A percentile compares a stretch with the other conserved stretches of the same genome.
Conservation (phyloP, 2,329 filamentous ascomycete genomes). For the Bipolaris victoriae region DNA sequence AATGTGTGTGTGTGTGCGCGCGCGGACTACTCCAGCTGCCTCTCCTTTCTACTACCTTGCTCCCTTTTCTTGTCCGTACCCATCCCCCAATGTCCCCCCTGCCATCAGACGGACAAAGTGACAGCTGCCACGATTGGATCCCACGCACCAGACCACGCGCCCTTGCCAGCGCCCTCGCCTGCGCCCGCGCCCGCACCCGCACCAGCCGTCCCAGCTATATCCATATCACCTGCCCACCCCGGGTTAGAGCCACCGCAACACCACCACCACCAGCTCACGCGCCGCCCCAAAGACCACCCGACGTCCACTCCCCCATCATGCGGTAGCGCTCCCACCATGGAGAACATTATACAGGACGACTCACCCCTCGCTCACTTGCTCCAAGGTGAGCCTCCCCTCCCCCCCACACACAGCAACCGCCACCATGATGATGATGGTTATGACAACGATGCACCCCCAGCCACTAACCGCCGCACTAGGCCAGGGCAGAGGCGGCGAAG, state of each 20-base stretch:
- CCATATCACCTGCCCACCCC: slow-evolving; percentile 15
- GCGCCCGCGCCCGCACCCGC: slow-evolving; percentile 10
- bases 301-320: slow-evolving; percentile 35
- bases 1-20: neutral
- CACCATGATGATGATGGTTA: neutral
- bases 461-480: slow-evolving; percentile 39
- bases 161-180: slow-evolving; percentile 11
- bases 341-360: slow-evolving; percentile 84
- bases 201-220: slow-evolving; percentile 11
- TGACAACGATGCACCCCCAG: slow-evolving; percentile 8
- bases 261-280: slow-evolving; percentile 10
- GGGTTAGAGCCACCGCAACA: slow-evolving; percentile 16
- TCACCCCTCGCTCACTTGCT: slow-evolving; percentile 89
- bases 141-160: slow-evolving; percentile 13
- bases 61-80: neutral
- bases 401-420: neutral
- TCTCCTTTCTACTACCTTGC: slow-evolving; percentile 3
- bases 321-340: slow-evolving; percentile 63
- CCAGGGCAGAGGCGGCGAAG: slow-evolving; percentile 42
- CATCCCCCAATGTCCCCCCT: neutral
- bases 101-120: neutral
- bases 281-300: slow-evolving; percentile 24
- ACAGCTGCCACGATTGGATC: slow-evolving; percentile 13
- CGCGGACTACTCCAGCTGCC: neutral
- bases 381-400: slow-evolving; percentile 61